Evolutionary conservation across 1,284 basidiomycete species (phyloP), one percentile per base, ranked within the genome.

Genomic region (Ustilago tritici): DNA sequence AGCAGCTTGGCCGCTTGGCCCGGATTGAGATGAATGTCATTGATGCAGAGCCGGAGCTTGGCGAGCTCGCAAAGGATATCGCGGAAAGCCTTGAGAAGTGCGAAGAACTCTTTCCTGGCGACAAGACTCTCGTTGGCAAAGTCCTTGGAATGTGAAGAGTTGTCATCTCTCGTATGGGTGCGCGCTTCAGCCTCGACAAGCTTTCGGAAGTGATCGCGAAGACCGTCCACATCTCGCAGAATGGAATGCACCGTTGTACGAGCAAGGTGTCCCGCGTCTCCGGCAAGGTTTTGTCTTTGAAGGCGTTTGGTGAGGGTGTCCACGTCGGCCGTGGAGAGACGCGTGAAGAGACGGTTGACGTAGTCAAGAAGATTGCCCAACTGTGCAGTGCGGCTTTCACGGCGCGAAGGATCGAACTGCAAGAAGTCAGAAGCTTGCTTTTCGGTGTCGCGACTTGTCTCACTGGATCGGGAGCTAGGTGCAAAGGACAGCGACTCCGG

Each of bases 11-110:
- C 61, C 4, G 84, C 95, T 28, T 92, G 88, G 3, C 90, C 88
- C 23, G 96, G 96, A 71, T 98, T 93, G 46, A 99, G 89, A 59
- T 95, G 92, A 36, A 98, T 89, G 72, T 97, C 93, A 85, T 99
- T 99, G 72, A 98, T 88, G 19, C 92, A 90, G 28, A 91, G 90
- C 50, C 95, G 91, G 75, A 98, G 88, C 77, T 92, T 90, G 7
- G 93, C 92, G 80, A 97, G 88, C 84, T 97, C 94, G 49, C 89
- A 89, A 74, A 98, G 93, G 34, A 92, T 88, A 72, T 98, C 95
- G 81, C 91, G 92, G 86, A 97, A 89, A 31, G 97, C 87, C 80
- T 93, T 94, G 88, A 98, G 90, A 41, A 99, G 87, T 0, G 90
- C 88, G 11, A 93, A 91, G 75, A 98, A 90, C 80, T 99, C 96